Evolutionary conservation across 805 yeast genomes (phyloP).

Genomic region (Candida pini): DNA sequence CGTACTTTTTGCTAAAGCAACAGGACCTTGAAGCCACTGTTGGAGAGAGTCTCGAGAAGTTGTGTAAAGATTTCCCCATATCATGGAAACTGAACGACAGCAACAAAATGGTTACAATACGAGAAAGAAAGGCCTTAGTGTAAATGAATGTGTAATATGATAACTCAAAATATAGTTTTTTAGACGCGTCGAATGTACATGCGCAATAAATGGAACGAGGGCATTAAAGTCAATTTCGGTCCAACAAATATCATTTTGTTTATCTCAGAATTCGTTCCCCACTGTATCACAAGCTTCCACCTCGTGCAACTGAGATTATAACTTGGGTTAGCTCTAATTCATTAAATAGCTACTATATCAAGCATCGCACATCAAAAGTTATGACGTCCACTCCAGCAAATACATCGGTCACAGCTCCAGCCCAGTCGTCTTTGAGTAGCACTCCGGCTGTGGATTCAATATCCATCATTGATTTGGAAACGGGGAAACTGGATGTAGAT

Average conservation of each 20-base stretch:
- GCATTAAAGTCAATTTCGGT: too few relatives aligned
- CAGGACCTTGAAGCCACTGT: slow-evolving; percentile 25
- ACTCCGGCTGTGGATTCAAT: slow-evolving; percentile 18
- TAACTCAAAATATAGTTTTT: too few relatives aligned
- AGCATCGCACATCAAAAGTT: slow-evolving; percentile 14
- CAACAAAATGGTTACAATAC: slow-evolving; percentile 24
- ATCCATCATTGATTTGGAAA: slow-evolving; percentile 35
- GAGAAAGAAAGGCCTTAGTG: slow-evolving; percentile 6
- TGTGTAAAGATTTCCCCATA: slow-evolving; percentile 19
- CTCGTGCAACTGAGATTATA: too few relatives aligned
- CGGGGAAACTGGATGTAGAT: slow-evolving; percentile 31
- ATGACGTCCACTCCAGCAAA: slow-evolving; percentile 11
- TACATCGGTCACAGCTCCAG: slow-evolving; percentile 2
- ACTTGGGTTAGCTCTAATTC: too few relatives aligned
- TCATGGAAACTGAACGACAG: slow-evolving; percentile 33
- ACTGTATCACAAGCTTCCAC: too few relatives aligned
- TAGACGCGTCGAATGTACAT: too few relatives aligned
- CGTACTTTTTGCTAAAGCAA: slow-evolving; percentile 35
- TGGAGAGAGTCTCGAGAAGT: slow-evolving; percentile 25
- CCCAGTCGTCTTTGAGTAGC: too few relatives aligned
- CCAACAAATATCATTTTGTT: too few relatives aligned
- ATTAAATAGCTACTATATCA: too few relatives aligned
- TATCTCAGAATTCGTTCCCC: too few relatives aligned
- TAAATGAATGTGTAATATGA: too few relatives aligned
- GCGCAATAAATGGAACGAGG: too few relatives aligned